Conservation (phyloP, 139 green algal species). For the Pedinophyceae sp. region DNA sequence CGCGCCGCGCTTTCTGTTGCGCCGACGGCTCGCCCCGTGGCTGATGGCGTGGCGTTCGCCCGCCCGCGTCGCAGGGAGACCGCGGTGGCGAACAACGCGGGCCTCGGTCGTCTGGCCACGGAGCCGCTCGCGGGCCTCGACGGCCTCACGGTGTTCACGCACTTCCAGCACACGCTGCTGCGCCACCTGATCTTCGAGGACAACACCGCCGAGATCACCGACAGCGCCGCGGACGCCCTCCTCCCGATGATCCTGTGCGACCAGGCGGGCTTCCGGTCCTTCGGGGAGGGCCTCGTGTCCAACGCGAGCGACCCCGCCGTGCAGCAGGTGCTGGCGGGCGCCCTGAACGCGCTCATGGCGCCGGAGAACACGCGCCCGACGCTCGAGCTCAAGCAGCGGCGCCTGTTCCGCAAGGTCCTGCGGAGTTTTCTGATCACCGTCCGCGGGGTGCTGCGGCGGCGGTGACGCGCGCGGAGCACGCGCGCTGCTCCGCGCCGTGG, state of each 20-base stretch:
- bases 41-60: neutral
- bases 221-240: constrained; percentile 43
- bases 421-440: too few species aligned
- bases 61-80: too few species aligned
- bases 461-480: too few species aligned
- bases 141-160: constrained; percentile 11
- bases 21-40: neutral
- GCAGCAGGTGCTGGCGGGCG: constrained; percentile 3
- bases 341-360: constrained; percentile 13
- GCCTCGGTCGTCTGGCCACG: neutral
- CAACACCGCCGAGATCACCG: constrained; percentile 22
- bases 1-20: neutral
- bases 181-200: constrained; percentile 33
- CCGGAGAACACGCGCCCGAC: too few species aligned
- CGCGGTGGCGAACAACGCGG: neutral
- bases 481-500: too few species aligned
- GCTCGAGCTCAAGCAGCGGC: too few species aligned
- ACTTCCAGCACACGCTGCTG: constrained; percentile 26
- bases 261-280: constrained; percentile 17
- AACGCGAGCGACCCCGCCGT: neutral
- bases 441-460: too few species aligned
- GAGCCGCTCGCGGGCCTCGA: constrained; percentile 1
- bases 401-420: too few species aligned
- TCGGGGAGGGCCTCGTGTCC: constrained; percentile 9
- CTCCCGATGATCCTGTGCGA: constrained; percentile 44